Base-by-base conservation (phyloP, 441 rosid species). In the Cnidoscolus chayamansa region DNA sequence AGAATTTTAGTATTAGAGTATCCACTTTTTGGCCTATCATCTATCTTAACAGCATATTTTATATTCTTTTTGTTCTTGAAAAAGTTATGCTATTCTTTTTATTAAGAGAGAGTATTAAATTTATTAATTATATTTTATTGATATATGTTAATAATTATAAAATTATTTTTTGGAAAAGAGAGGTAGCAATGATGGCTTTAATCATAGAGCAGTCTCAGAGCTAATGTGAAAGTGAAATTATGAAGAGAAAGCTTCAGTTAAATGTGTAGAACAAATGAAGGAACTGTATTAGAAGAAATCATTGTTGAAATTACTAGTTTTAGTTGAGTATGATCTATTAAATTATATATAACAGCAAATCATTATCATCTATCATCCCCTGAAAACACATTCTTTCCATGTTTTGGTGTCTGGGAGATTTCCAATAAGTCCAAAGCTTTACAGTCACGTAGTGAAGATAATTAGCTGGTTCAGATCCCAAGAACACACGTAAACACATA, bases 341-440 rank as follows among this genome's bases (percentile, higher is more conserved):
- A 15, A 0, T 3, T 15, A 4, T 0, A 25, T 65, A 47, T 49
- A 58, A 6, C 47, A 68, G 73, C 68, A 66, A 67, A 72, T 67
- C 53, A 78, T 67, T 64, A 78, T 68, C 48, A 77, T 43, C 63
- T 75, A 56, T 73, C 60, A 58, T 68, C 65, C 58, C 58, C 82
- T 40, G 71, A 74, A 78, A 82, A 91, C 94, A 88, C 92, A 93
- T 91, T 87, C 96, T 84, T 84, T 83, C 89, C 96, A 93, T 93
- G 94, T 90, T 85, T 83, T 73, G 76, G 67, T 91, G 96, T 89
- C 94, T 84, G 72, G 76, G 49, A 76, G 85, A 83, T 81, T 81
- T 71, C 76, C 77, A 82, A 76, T 80, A 84, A 81, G 83, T 86
- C 85, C 93, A 88, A 90, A 81, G 70, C 82, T 86, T 84, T 75